Percentiles rank a stretch among this genome's conserved stretches.
Conservation (phyloP, 148 eudicot species). For the Chenopodium album region DNA sequence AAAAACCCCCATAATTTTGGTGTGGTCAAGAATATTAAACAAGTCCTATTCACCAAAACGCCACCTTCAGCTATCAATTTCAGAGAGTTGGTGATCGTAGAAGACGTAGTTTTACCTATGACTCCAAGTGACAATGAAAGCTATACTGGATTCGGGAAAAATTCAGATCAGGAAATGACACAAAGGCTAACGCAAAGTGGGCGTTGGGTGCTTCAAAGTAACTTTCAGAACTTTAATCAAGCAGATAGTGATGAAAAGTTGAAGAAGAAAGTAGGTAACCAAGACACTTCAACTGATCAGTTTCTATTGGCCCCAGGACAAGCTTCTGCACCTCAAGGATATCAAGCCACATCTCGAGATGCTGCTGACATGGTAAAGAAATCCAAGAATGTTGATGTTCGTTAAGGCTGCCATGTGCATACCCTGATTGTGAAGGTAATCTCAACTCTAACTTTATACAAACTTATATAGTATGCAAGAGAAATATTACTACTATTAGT, state of each 20-base stretch:
- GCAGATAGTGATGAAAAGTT: slow-evolving; percentile 34
- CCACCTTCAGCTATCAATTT: slow-evolving; percentile 44
- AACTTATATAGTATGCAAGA: background rate
- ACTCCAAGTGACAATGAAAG: slow-evolving; percentile 27
- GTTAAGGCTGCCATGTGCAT: slow-evolving; percentile 9
- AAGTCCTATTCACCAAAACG: slow-evolving; percentile 33
- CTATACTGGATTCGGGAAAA: slow-evolving; percentile 17
- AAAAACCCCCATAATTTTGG: slow-evolving; percentile 50
- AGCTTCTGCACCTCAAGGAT: slow-evolving; percentile 7
- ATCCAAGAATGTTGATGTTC: slow-evolving; percentile 16
- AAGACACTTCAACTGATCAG: slow-evolving; percentile 23
- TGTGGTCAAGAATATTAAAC: slow-evolving; percentile 29
- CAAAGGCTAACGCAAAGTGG: slow-evolving; percentile 31
- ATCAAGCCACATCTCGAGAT: slow-evolving; percentile 11
- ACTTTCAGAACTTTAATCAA: slow-evolving; percentile 37
- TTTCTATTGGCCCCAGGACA: slow-evolving; percentile 15
- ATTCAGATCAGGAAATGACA: slow-evolving; percentile 31
- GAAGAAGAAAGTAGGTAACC: slow-evolving; percentile 20
- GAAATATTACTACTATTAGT: background rate
- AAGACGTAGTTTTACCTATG: slow-evolving; percentile 39
- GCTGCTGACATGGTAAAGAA: slow-evolving; percentile 17
- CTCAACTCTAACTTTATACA: background rate
- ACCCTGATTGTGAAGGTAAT: slow-evolving; percentile 26
- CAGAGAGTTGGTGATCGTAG: slow-evolving; percentile 46
- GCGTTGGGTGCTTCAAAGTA: slow-evolving; percentile 27